A percentile compares a stretch with the other conserved stretches of the same genome.
Evolutionary conservation across 2,329 filamentous ascomycete species (phyloP).

Genomic region (Cladosporium sp.): DNA sequence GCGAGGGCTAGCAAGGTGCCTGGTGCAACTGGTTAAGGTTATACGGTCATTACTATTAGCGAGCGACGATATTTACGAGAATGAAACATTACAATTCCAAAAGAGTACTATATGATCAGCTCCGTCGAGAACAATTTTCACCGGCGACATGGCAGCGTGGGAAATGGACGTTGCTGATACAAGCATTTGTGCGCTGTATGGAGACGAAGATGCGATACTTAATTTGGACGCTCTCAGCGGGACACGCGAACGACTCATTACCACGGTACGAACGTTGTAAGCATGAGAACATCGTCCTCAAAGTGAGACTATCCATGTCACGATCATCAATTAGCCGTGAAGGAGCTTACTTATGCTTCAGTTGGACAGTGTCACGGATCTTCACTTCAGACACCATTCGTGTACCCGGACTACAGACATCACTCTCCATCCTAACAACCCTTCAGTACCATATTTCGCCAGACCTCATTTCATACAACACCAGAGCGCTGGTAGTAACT

Average conservation of each 20-base stretch:
- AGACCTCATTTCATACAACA: not conserved
- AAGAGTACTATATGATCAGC: not conserved
- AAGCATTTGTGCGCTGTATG: not conserved
- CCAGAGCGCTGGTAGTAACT: not conserved
- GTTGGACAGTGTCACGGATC: not conserved
- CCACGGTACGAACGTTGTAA: not conserved
- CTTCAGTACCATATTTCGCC: not conserved
- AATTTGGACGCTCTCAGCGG: not conserved
- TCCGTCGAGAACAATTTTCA: not conserved
- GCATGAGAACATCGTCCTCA: not conserved
- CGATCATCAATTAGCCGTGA: not conserved
- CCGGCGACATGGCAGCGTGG: not conserved
- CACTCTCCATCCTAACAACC: not conserved
- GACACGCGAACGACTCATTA: not conserved
- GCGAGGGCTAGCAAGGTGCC: not conserved
- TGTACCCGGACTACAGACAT: not conserved
- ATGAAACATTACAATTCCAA: not conserved
- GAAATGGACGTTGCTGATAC: not conserved
- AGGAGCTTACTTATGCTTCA: not conserved
- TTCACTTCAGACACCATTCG: not conserved
- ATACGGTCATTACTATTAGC: constrained; percentile 2
- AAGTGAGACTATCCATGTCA: not conserved
- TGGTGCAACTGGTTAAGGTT: not conserved
- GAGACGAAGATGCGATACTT: not conserved
- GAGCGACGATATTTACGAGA: not conserved